Base-by-base conservation (phyloP, 2,329 filamentous ascomycete species). In the Talaromyces marneffei region DNA sequence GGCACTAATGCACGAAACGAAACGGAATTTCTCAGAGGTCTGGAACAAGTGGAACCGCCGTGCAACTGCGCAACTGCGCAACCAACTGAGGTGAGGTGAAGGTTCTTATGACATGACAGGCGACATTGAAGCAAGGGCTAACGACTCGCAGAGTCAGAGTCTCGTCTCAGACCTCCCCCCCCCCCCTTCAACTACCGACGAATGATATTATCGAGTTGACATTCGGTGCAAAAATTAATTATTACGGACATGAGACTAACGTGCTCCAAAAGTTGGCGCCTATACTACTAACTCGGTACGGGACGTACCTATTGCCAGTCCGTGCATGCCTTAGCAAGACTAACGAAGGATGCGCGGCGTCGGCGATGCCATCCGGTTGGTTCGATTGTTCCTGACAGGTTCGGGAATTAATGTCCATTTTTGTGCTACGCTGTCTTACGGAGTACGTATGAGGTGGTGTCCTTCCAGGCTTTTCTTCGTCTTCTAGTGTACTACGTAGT, bases 311-410 rank as follows among this genome's bases (percentile, higher is more conserved):
- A n/a, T n/a, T n/a, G n/a, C 27, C 29, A 33, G 29, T 14, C 16
- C 25, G 23, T 52, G 18, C 48, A 33, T 52, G 44, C 29, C 48
- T 52, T 35, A 35, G 29, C 8, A 29, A 27, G 27, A 1, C n/a
- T 18, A 56, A 40, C 25, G 55, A 46, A 57, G 55, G 55, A 57
- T 57, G 29, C 39, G 55, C 55, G 55, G 55, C 40, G 39, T 29
- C 31, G 40, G 29, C 39, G 25, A 20, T 48, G 55, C 55, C 39
- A 57, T 57, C 55, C 55, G 55, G 55, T 57, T 57, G 55, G 55
- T 35, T 44, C 29, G 29, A 57, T 56, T 14, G 55, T 48, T 35
- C 55, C 29, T 57, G 40, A 48, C 40, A 46, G 55, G n/a, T 25
- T 46, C 55, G 40, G 55, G 55, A 33, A 35, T 25, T 46, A 46